phyloP scores from a whole-genome alignment of 225 moss, liverwort and hornwort genomes.

The Climacium dendroides region DNA sequence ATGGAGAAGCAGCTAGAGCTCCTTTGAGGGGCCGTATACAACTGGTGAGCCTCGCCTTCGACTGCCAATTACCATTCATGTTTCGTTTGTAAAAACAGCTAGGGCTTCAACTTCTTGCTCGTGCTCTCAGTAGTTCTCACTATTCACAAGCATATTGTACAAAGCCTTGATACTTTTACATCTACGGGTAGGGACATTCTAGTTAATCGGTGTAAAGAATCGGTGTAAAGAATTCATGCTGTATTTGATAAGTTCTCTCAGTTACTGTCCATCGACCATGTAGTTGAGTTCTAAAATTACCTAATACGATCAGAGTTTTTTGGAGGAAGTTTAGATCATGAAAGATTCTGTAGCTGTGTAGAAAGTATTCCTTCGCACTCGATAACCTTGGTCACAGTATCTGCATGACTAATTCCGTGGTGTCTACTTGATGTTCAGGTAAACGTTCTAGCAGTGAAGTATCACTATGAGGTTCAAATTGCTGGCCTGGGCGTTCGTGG shows the following conservation, averaged over 20 bases:
- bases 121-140: background rate
- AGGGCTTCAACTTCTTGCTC: background rate
- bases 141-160: background rate
- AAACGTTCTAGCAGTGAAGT: slow-evolving; percentile 63
- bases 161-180: background rate
- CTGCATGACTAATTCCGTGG: background rate
- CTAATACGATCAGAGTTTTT: background rate
- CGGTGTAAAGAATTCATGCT: background rate
- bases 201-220: background rate
- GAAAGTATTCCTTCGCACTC: background rate
- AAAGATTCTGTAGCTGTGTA: background rate
- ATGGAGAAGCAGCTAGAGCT: slow-evolving; percentile 57
- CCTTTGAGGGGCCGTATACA: slow-evolving; percentile 64
- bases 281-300: background rate
- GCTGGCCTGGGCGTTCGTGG: slow-evolving; percentile 72
- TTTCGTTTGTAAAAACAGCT: background rate
- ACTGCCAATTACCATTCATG: background rate
- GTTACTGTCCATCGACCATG: background rate
- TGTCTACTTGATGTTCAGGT: slow-evolving; percentile 30
- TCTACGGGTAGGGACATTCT: background rate
- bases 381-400: background rate
- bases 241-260: background rate
- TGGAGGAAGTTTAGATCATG: background rate
- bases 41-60: slow-evolving; percentile 32
- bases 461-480: slow-evolving; percentile 90